Base-by-base conservation (phyloP, 2,329 filamentous ascomycete species). In the Fusarium equiseti region DNA sequence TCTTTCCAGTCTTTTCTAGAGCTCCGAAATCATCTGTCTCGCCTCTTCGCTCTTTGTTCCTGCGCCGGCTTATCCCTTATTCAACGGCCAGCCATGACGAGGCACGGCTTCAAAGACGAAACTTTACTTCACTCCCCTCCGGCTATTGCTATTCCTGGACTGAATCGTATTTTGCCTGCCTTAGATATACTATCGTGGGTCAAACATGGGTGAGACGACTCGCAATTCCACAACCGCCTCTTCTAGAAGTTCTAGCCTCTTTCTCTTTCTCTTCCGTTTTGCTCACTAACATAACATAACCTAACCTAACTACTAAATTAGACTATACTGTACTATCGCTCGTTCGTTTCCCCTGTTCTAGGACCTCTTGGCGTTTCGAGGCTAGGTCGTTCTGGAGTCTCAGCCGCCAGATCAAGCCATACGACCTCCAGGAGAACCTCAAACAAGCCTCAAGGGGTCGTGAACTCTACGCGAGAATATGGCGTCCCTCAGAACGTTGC, bases 1-100 rank as follows among this genome's bases (percentile, higher is more conserved):
- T 69, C 51, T 68, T 71, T 71, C 68, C 68, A 71, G 59, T 71
- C 68, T 58, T 50, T 71, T 71, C 65, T 46, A 71, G 67, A 70
- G 35, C 62, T 29, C 68, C 68, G 68, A 70, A 57, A 54, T 56
- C 59, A 54, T 60, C 56, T 60, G 56, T 63, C 67, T 62, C 66
- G 50, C 50, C 50, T 61, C 45, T 56, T 63, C 49, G 59, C 59
- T 48, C 35, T 53, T 46, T 44, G 38, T 51, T 62, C 32, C 50
- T 42, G 13, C 32, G 35, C 18, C 13, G 32, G 22, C 32, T 12
- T 52, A 27, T 52, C 50, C 15, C 24, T 35, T 52, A 27, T 29
- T 27, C 32, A 42, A 42, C 32, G 35, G 50, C 50, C 18, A 29
- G 32, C 24, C 50, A 61, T 53, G 49, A 53, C 57, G 54, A 44